Evolutionary conservation across 345 rosid genomes (phyloP), one percentile per base, ranked within the genome.

Genomic region (Ceriops zippeliana): DNA sequence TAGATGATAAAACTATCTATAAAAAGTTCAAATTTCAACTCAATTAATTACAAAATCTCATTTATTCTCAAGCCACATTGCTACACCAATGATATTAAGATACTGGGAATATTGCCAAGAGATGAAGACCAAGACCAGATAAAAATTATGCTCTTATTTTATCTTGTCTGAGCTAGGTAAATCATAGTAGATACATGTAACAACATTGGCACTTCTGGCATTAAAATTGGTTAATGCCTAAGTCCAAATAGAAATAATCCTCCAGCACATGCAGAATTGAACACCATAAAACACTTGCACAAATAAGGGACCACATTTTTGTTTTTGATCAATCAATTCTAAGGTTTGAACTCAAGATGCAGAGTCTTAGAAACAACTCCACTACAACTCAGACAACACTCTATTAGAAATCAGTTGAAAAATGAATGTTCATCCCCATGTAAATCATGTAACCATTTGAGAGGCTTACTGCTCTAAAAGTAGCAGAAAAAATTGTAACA

Each of bases 401-500:
- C 7, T 2, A 19, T 1, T 24, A 26, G 58, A 67, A 38, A 42
- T 67, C 54, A 57, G 26, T 15, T 62, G 5, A 38, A 28, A 62
- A 57, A 58, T 38, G 37, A 8, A 37, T 57, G 52, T 38, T 11
- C 56, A 17, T 16, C 32, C 31, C 28, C 46, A 0, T 13, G 16
- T 38, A 4, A 13, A 66, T 53, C 61, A 54, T 19, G 32, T 7
- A 58, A 68, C 17, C 53, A 58, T 57, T 35, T 13, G 60, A 42
- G 20, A 19, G 32, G 52, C 54, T 42, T 17, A 22, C 31, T 37
- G 11, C 21, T 70, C 51, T 9, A 62, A n/a, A 1, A 22, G 49
- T 28, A 34, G 21, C 70, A 70, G 63, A 7, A 63, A 75, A 65
- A 72, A 62, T 53, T 61, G 30, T 51, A 69, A 81, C 72, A 66